Evolutionary conservation across 1,284 basidiomycete species (phyloP).

Genomic region (Leccinum huronense): DNA sequence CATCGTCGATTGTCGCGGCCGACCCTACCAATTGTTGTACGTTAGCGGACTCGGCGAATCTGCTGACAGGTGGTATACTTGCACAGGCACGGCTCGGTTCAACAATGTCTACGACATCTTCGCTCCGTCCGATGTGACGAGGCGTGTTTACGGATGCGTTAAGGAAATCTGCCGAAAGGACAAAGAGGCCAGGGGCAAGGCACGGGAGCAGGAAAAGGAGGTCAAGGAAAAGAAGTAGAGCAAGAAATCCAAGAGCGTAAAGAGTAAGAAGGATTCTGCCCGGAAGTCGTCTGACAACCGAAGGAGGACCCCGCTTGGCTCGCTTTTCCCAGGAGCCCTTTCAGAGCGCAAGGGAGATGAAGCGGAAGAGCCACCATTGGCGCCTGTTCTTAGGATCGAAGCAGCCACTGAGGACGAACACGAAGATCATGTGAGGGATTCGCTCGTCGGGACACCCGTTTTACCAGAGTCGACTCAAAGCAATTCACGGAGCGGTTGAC

Average conservation of each 20-base stretch:
- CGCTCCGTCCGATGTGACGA: conserved; percentile 65
- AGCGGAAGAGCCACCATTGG: conserved; percentile 3
- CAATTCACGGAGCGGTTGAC: conserved; percentile 54
- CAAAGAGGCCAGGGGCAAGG: conserved; percentile 30
- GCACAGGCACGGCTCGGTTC: conserved; percentile 43
- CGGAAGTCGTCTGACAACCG: conserved; percentile 43
- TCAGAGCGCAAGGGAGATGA: conserved; percentile 18
- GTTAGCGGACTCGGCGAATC: conserved; percentile 45
- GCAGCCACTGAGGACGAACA: conserved; percentile 55
- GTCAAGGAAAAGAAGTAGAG: conserved; percentile 21
- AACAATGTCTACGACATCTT: conserved; percentile 50
- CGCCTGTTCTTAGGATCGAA: conserved; percentile 49
- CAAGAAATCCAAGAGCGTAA: conserved; percentile 33
- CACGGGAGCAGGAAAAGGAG: conserved; percentile 13
- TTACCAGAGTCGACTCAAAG: conserved; percentile 46
- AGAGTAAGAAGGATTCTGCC: conserved; percentile 25
- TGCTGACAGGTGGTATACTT: conserved; percentile 30
- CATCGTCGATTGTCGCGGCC: conserved; percentile 34
- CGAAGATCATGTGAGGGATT: conserved; percentile 25
- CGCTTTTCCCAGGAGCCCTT: conserved; percentile 47
- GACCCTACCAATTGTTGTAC: conserved; percentile 35
- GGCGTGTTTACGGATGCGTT: conserved; percentile 50
- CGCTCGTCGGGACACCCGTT: conserved; percentile 47
- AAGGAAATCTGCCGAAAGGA: conserved; percentile 51
- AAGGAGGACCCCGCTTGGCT: conserved; percentile 45